phyloP scores from a whole-genome alignment of 2,329 filamentous ascomycete genomes.

The Colletotrichum melonis region DNA sequence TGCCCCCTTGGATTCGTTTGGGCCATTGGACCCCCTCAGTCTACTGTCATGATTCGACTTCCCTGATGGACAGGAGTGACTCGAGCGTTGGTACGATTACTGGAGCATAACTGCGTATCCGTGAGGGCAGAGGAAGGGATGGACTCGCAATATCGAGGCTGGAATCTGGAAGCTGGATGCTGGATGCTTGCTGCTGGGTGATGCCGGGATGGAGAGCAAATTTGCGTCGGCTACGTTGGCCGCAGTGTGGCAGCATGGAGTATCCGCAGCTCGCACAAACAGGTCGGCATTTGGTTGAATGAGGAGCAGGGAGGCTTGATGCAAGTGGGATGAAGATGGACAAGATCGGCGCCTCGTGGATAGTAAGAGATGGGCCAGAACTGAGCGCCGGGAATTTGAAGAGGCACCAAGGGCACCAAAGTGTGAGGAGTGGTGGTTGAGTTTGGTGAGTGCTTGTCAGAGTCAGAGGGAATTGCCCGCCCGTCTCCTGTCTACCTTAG shows the following conservation, averaged over 20 bases:
- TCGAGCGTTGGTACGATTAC: background rate
- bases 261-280: background rate
- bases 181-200: background rate
- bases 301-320: conserved; percentile 21
- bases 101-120: background rate
- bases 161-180: background rate
- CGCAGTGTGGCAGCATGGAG: background rate
- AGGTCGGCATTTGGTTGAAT: conserved; percentile 27
- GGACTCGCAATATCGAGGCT: background rate
- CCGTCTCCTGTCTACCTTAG: background rate
- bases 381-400: background rate
- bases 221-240: background rate
- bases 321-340: conserved; percentile 28
- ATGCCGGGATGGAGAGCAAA: background rate
- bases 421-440: too few relatives aligned
- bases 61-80: background rate
- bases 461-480: background rate
- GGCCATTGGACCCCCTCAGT: background rate
- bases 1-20: background rate
- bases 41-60: background rate
- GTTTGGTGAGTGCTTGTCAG: background rate
- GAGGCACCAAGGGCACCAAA: too few relatives aligned
- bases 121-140: background rate
- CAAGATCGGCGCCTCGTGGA: conserved; percentile 19
- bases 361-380: background rate